phyloP scores from a whole-genome alignment of 805 yeast species.

The Lipomyces oligophaga region DNA sequence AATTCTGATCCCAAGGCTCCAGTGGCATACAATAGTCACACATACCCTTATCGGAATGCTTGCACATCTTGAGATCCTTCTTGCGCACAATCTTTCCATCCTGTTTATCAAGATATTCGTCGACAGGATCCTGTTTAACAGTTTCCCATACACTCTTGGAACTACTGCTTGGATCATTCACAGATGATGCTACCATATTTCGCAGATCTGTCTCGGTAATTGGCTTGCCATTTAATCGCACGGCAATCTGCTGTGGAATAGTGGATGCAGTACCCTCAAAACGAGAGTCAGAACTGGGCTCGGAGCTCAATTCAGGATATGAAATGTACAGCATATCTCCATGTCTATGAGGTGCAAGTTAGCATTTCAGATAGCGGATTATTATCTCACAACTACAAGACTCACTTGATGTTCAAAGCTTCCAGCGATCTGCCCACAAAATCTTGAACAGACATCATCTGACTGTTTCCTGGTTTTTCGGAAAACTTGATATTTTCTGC shows the following conservation, averaged over 20 bases:
- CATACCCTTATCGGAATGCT: slow-evolving; percentile 92
- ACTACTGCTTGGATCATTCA: slow-evolving; percentile 8
- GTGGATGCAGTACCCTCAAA: slow-evolving; percentile 6
- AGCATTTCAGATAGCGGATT: slow-evolving; percentile 33
- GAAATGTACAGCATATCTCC: slow-evolving; percentile 6
- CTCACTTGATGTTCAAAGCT: slow-evolving; percentile 39
- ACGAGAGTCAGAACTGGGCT: neutral
- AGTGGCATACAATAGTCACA: slow-evolving; percentile 95
- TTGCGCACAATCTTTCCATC: slow-evolving; percentile 71
- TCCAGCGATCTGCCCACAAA: slow-evolving; percentile 37
- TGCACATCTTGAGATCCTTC: slow-evolving; percentile 57
- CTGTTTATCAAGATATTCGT: slow-evolving; percentile 57
- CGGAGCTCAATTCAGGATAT: neutral
- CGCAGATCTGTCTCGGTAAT: slow-evolving; percentile 25
- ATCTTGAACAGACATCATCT: slow-evolving; percentile 42
- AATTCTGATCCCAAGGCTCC: slow-evolving; percentile 88
- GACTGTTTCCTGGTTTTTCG: slow-evolving; percentile 45
- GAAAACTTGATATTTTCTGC: slow-evolving; percentile 42
- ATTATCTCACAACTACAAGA: neutral
- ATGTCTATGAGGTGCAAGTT: slow-evolving; percentile 24
- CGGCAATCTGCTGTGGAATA: slow-evolving; percentile 4
- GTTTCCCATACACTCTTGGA: slow-evolving; percentile 24
- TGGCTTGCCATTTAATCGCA: slow-evolving; percentile 26
- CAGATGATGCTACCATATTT: slow-evolving; percentile 5
- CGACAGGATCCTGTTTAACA: slow-evolving; percentile 60